Evolutionary conservation across 192 early-diverging fungal species (phyloP).

Genomic region (Linnemannia hyalina): DNA sequence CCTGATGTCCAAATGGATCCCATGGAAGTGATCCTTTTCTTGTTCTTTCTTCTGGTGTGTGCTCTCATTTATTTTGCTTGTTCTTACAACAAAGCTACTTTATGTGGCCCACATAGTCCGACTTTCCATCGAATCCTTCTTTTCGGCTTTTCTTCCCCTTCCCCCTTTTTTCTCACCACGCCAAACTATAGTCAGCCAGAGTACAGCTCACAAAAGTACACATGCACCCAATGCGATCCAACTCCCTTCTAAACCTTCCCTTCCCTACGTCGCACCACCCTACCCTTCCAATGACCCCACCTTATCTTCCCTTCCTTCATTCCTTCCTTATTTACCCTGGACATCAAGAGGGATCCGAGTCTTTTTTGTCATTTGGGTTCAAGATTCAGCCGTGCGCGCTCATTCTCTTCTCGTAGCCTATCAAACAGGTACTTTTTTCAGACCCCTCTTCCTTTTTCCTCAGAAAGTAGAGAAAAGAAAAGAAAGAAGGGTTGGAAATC

Average conservation of each 20-base stretch:
- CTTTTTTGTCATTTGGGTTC: background rate
- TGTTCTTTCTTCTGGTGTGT: background rate
- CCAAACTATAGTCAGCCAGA: background rate
- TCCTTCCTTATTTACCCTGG: background rate
- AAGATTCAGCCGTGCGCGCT: background rate
- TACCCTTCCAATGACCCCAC: background rate
- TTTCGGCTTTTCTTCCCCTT: background rate
- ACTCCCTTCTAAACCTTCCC: background rate
- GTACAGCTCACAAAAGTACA: background rate
- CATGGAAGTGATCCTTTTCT: constrained; percentile 11
- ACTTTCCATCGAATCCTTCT: background rate
- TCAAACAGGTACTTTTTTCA: background rate
- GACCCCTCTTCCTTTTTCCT: too few species aligned
- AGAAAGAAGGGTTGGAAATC: too few species aligned
- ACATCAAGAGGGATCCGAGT: background rate
- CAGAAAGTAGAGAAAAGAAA: too few species aligned
- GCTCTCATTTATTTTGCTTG: constrained; percentile 1
- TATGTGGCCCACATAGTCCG: background rate
- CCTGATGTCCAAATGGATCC: background rate
- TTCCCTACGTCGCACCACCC: background rate
- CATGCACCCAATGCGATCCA: background rate
- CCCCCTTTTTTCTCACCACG: background rate
- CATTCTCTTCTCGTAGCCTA: background rate
- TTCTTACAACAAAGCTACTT: background rate
- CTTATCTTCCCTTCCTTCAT: background rate